Base-by-base conservation (phyloP, 1,284 basidiomycete species). In the Sporisorium scitamineum region DNA sequence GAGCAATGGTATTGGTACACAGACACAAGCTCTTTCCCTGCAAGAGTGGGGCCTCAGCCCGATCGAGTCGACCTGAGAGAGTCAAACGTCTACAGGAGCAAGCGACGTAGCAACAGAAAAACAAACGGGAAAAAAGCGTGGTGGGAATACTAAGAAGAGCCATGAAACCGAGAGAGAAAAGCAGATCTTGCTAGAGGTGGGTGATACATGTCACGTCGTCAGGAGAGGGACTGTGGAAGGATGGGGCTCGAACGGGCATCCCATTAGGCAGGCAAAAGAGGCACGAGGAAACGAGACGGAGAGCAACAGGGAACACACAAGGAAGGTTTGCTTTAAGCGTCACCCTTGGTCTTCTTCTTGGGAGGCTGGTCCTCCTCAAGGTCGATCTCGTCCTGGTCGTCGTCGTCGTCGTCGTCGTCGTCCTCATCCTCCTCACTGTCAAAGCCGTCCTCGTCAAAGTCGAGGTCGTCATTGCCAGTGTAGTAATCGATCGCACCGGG, bases 401-500 rank as follows among this genome's bases (percentile, higher is more conserved):
- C 82, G 16, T 78, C 78, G 22, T 84, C 82, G 11, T 84, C 82
- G 20, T 83, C 80, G 16, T 81, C 78, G 20, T 84, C 83, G 1
- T 83, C 81, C 31, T 79, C 79, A 5, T 80, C 78, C 11, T 79
- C 76, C 41, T 78, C 73, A n/a, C 58, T 65, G 39, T 79, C 77
- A 32, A 75, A 68, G 41, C 78, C 80, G 13, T 84, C 82, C 34
- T 80, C 80, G 54, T 70, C 68, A 61, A 73, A 68, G 31, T 79
- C 78, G 34, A 79, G 72, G 39, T 81, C 71, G 42, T 81, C 70
- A n/a, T 47, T 68, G 56, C 78, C 80, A 6, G 71, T 76, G 74
- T 80, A 85, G 56, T 80, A 81, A 44, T 82, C 81, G 51, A 84
- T 67, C 5, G 82, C 82, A 27, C 71, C 72, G 14, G 82, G 83